phyloP scores from a whole-genome alignment of 495 filamentous ascomycete genomes.

The Pyrenula aspistea region DNA sequence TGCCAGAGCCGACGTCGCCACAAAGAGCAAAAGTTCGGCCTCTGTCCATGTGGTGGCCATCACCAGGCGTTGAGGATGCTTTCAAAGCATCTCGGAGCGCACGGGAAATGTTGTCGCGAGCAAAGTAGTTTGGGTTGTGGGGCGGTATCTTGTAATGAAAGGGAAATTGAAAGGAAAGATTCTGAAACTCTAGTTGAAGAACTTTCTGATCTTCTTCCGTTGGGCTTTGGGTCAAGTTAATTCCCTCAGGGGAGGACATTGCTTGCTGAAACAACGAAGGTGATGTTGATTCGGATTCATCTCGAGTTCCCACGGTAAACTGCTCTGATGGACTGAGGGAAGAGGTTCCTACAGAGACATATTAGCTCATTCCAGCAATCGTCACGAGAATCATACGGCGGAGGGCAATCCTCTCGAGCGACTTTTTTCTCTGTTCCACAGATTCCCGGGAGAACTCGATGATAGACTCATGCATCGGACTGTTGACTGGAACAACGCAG shows the following conservation, averaged over 20 bases:
- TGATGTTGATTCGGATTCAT: background rate
- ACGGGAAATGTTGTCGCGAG: background rate
- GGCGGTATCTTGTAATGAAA: background rate
- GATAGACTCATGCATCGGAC: background rate
- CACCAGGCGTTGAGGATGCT: background rate
- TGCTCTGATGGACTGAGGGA: background rate
- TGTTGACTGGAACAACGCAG: background rate
- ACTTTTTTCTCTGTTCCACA: background rate
- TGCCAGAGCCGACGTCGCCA: slow-evolving; percentile 27
- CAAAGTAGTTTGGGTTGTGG: background rate
- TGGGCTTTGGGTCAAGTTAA: background rate
- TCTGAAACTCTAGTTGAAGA: background rate
- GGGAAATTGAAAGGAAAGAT: background rate
- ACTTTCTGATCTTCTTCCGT: background rate
- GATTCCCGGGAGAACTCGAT: background rate
- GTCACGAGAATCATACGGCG: too few relatives aligned
- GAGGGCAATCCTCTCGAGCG: background rate
- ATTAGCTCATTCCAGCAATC: too few relatives aligned
- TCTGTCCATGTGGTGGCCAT: background rate
- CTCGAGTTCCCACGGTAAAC: background rate
- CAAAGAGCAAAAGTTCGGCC: slow-evolving; percentile 15
- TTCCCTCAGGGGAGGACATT: background rate
- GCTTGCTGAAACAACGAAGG: background rate
- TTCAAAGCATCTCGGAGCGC: background rate
- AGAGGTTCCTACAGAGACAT: background rate